These are phyloP conservation scores for Globisporangium spiculum DNA, from an alignment of 352 stramenopile genomes.

Conservation along the genomic window DNA sequence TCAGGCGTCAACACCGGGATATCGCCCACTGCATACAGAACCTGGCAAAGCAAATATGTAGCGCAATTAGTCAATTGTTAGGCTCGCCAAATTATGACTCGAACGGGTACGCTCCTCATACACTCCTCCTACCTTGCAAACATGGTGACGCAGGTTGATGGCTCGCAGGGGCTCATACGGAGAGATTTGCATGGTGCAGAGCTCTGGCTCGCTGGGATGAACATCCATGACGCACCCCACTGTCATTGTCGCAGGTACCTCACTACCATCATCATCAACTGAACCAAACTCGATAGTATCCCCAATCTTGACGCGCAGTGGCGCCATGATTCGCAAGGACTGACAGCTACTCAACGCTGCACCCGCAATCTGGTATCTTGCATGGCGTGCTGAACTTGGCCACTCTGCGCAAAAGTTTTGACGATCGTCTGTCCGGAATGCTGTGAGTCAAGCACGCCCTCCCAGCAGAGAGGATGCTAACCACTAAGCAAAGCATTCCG, in stretches of 20 bases:
- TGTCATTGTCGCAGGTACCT: slow-evolving; percentile 11
- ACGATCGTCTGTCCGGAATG: neutral
- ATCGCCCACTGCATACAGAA: slow-evolving; percentile 45
- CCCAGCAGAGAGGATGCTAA: too few relatives aligned
- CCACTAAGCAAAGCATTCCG: neutral
- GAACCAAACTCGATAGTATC: slow-evolving; percentile 46
- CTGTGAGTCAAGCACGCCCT: neutral
- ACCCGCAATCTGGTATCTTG: neutral
- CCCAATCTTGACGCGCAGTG: slow-evolving; percentile 31
- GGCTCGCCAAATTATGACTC: neutral
- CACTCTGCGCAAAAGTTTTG: neutral
- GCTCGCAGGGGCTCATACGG: slow-evolving; percentile 37
- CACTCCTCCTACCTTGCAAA: slow-evolving; percentile 33
- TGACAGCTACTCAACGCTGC: neutral
- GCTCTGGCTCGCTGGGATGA: slow-evolving; percentile 9
- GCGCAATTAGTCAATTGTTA: neutral
- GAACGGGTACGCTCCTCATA: neutral
- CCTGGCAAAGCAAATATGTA: slow-evolving; percentile 11
- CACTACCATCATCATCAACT: neutral
- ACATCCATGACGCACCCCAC: slow-evolving; percentile 37
- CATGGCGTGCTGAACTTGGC: neutral
- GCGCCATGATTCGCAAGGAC: neutral
- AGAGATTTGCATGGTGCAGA: slow-evolving; percentile 41
- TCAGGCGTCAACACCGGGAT: slow-evolving; percentile 23
- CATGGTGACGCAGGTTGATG: slow-evolving; percentile 25